Evolutionary conservation across 2,329 filamentous ascomycete species (phyloP).

Genomic region (Xylariaceae sp.): DNA sequence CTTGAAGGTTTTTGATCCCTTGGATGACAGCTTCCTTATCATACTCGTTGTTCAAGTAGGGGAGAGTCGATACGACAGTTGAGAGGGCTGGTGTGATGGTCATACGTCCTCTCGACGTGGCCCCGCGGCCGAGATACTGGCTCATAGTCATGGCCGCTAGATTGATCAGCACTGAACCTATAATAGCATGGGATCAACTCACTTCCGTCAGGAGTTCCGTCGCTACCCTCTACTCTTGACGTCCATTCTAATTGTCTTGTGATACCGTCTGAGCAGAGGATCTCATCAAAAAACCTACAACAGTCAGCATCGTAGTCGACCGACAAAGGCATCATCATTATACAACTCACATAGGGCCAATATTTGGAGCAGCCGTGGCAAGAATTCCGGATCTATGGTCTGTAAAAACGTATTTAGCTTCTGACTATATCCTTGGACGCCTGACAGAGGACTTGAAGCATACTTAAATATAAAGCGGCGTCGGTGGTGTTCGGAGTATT

Average conservation of each 20-base stretch:
- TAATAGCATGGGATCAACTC: constrained; percentile 15
- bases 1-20: constrained; percentile 58
- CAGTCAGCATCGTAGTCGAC: constrained; percentile 4
- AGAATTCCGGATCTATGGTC: constrained; percentile 54
- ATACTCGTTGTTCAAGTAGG: constrained; percentile 55
- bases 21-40: constrained; percentile 62
- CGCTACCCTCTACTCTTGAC: constrained; percentile 57
- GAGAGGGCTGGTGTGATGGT: constrained; percentile 55
- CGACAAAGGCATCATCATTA: not conserved
- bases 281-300: constrained; percentile 52
- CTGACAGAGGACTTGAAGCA: constrained; percentile 10
- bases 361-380: constrained; percentile 62
- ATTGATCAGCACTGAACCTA: constrained; percentile 8
- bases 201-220: constrained; percentile 34
- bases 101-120: constrained; percentile 57
- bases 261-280: constrained; percentile 54
- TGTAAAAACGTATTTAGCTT: constrained; percentile 14
- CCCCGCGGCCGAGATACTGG: constrained; percentile 62
- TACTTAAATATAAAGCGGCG: constrained; percentile 41
- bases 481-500: constrained; percentile 43
- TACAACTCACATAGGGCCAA: constrained; percentile 52
- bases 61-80: constrained; percentile 55
- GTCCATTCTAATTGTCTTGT: constrained; percentile 64
- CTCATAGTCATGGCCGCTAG: constrained; percentile 49
- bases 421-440: not conserved